A percentile compares a stretch with the other conserved stretches of the same genome.
Evolutionary conservation across 352 stramenopile genomes (phyloP).

Genomic region (Globisporangium radiosum): DNA sequence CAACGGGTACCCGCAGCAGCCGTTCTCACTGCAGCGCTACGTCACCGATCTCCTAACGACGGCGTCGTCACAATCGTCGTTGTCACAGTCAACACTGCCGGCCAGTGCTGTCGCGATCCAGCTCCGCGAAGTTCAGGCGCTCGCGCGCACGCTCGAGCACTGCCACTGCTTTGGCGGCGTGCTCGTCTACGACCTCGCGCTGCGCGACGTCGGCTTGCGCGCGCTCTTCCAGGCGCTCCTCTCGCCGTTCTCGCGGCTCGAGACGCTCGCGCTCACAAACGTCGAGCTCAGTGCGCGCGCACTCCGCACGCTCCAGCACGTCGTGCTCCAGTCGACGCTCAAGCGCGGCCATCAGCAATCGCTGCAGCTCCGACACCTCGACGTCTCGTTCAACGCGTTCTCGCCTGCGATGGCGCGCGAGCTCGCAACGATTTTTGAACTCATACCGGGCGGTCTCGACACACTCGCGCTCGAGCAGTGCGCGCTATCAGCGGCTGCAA

Average conservation of each 20-base stretch:
- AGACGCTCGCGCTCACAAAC: slow-evolving; percentile 42
- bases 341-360: slow-evolving; percentile 15
- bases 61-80: not conserved
- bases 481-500: slow-evolving; percentile 22
- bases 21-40: slow-evolving; percentile 2
- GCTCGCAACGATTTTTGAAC: slow-evolving; percentile 40
- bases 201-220: slow-evolving; percentile 33
- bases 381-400: slow-evolving; percentile 69
- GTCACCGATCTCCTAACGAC: not conserved
- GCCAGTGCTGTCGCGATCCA: slow-evolving; percentile 13
- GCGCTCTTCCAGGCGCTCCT: slow-evolving; percentile 49
- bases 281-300: slow-evolving; percentile 29
- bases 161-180: slow-evolving; percentile 39
- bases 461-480: slow-evolving; percentile 58
- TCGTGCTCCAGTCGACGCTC: slow-evolving; percentile 51
- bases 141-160: slow-evolving; percentile 33
- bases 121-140: slow-evolving; percentile 37
- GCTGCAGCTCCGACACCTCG: slow-evolving; percentile 31
- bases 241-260: slow-evolving; percentile 25
- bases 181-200: slow-evolving; percentile 35
- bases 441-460: slow-evolving; percentile 40
- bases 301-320: slow-evolving; percentile 42
- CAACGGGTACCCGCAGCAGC: slow-evolving; percentile 22
- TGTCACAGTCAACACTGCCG: not conserved
- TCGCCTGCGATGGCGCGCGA: slow-evolving; percentile 37